These are phyloP conservation scores for Beta corolliflora DNA, from an alignment of 179 eudicot genomes.

Conservation along the genomic window DNA sequence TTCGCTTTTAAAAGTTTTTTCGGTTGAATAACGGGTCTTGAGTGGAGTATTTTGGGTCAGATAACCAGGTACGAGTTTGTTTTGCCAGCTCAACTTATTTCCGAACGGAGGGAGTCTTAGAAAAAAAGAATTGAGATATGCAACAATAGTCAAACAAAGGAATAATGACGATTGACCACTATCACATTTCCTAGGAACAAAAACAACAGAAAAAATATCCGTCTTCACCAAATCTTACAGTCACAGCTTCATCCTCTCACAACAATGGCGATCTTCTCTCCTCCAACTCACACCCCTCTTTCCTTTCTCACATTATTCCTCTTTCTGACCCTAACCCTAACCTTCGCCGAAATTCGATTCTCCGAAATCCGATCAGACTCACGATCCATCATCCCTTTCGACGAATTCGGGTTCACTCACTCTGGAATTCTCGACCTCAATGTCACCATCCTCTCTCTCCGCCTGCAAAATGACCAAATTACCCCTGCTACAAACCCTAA, in stretches of 20 bases:
- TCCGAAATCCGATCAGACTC: conserved; percentile 47
- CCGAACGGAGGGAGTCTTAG: no score
- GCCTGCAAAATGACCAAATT: conserved; percentile 18
- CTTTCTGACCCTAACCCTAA: conserved; percentile 9
- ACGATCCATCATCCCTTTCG: conserved; percentile 55
- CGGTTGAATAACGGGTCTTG: no score
- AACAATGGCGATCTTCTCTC: conserved; percentile 21
- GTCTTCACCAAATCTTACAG: not conserved
- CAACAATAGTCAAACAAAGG: not conserved
- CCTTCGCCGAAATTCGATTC: conserved; percentile 46
- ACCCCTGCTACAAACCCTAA: not conserved
- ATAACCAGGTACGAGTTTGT: no score
- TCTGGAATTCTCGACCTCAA: conserved; percentile 56
- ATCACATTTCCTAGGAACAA: not conserved
- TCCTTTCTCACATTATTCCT: conserved; percentile 18
- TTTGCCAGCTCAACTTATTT: no score
- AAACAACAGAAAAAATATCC: not conserved
- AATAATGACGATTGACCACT: no score
- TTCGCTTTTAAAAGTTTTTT: no score
- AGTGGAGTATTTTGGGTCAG: no score
- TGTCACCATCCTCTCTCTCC: conserved; percentile 44
- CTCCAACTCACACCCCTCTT: not conserved
- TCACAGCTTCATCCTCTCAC: not conserved
- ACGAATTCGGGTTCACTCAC: conserved; percentile 72
- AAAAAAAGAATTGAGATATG: not conserved